Percentiles rank a stretch among this genome's conserved stretches.
These are phyloP conservation scores for Triangularia verruculosa DNA, from an alignment of 2,329 filamentous ascomycete species.

Conservation along the genomic window DNA sequence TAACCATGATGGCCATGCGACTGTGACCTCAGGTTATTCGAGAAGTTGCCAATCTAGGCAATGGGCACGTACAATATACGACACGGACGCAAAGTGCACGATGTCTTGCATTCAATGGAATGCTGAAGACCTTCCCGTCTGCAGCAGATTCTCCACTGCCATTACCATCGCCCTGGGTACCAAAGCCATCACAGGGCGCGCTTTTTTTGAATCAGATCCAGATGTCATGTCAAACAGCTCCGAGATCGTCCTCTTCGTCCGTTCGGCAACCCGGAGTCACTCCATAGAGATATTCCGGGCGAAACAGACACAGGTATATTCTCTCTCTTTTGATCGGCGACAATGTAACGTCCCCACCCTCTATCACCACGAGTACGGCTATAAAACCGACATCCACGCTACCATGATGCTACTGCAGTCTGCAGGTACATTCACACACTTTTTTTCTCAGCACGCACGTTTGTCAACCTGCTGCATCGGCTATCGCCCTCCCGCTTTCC, in stretches of 20 bases:
- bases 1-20: neutral
- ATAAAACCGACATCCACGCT: neutral
- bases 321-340: neutral
- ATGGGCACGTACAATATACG: neutral
- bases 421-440: neutral
- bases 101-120: slow-evolving; percentile 11
- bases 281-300: neutral
- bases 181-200: neutral
- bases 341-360: neutral
- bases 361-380: neutral
- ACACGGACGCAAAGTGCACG: neutral
- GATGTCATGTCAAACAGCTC: neutral
- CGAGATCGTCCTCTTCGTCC: neutral
- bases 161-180: neutral
- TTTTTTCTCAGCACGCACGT: neutral
- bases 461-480: neutral
- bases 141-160: neutral
- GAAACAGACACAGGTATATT: neutral
- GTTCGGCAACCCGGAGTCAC: neutral
- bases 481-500: neutral
- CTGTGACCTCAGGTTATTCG: slow-evolving; percentile 3
- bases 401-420: neutral
- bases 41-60: neutral
- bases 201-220: neutral
- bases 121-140: neutral